Percentiles rank a stretch among this genome's conserved stretches.
Evolutionary conservation across 768 basidiomycete genomes (phyloP).

Genomic region (Trametes punicea): DNA sequence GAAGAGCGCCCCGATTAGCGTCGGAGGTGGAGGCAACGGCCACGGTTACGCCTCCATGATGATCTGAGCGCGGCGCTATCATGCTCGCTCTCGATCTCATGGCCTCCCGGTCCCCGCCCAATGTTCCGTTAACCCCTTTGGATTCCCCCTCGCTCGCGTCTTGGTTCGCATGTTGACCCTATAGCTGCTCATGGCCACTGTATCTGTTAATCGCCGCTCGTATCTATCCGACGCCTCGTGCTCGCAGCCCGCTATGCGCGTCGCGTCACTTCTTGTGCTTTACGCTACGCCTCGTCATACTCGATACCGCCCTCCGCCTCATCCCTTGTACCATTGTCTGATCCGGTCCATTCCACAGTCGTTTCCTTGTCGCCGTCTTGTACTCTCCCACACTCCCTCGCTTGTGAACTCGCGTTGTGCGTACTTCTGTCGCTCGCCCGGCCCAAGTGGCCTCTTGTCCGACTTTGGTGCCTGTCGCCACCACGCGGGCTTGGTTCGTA

Average conservation of each 20-base stretch:
- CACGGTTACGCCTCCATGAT: conserved; percentile 41
- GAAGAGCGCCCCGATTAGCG: conserved; percentile 33
- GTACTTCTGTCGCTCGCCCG: background rate
- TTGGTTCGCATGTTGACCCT: background rate
- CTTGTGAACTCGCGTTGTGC: background rate
- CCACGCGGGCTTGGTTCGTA: too few species aligned
- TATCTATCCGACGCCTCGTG: conserved; percentile 7
- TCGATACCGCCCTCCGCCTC: conserved; percentile 5
- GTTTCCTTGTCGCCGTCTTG: conserved; percentile 3
- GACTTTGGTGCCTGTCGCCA: background rate
- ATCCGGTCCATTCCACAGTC: conserved; percentile 8
- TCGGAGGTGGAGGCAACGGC: conserved; percentile 36
- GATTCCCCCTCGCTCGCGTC: background rate
- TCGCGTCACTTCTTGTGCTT: conserved; percentile 8
- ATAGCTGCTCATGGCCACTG: conserved; percentile 16
- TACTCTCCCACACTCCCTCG: conserved; percentile 9
- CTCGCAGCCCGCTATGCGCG: background rate
- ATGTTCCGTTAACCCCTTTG: background rate
- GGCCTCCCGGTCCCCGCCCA: background rate
- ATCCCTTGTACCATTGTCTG: conserved; percentile 3
- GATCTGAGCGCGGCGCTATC: conserved; percentile 22
- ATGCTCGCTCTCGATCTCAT: background rate
- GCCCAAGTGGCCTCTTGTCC: background rate
- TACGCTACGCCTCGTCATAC: conserved; percentile 13
- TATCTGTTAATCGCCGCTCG: conserved; percentile 8